Conservation (phyloP, 2,329 filamentous ascomycete genomes). For the Sphaceloma murrayae region DNA sequence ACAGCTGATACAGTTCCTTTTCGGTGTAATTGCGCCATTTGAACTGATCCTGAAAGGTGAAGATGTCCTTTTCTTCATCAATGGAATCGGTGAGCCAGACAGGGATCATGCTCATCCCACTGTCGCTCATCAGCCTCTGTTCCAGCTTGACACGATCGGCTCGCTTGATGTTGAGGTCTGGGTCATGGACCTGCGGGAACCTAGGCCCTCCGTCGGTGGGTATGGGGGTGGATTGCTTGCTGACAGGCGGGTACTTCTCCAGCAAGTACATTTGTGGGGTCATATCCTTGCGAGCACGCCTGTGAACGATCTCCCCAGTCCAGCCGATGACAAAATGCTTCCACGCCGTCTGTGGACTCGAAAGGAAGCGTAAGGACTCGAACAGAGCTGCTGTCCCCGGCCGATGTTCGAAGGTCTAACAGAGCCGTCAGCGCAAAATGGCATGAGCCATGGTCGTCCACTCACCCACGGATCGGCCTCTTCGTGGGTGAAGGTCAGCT, state of each 20-base stretch:
- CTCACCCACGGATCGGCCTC: conserved; percentile 47
- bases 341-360: conserved; percentile 75
- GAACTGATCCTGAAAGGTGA: conserved; percentile 68
- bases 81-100: conserved; percentile 80
- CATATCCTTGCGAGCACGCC: conserved; percentile 22
- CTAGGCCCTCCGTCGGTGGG: conserved; percentile 49
- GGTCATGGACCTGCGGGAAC: conserved; percentile 31
- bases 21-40: conserved; percentile 88
- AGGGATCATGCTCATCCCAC: conserved; percentile 69
- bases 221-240: conserved; percentile 69
- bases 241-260: conserved; percentile 40
- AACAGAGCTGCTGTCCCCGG: conserved; percentile 86
- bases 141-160: conserved; percentile 66
- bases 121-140: conserved; percentile 59
- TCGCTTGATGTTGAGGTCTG: conserved; percentile 58
- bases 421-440: not conserved
- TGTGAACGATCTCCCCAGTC: conserved; percentile 62
- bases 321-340: conserved; percentile 88
- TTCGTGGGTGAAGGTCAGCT: conserved; percentile 40
- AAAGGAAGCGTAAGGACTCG: conserved; percentile 80
- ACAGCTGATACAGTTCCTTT: conserved; percentile 81
- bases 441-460: conserved; percentile 10
- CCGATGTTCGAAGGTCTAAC: conserved; percentile 62
- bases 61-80: conserved; percentile 54
- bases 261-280: conserved; percentile 42